phyloP scores from a whole-genome alignment of 2,329 filamentous ascomycete genomes.

The Fusarium coicis region DNA sequence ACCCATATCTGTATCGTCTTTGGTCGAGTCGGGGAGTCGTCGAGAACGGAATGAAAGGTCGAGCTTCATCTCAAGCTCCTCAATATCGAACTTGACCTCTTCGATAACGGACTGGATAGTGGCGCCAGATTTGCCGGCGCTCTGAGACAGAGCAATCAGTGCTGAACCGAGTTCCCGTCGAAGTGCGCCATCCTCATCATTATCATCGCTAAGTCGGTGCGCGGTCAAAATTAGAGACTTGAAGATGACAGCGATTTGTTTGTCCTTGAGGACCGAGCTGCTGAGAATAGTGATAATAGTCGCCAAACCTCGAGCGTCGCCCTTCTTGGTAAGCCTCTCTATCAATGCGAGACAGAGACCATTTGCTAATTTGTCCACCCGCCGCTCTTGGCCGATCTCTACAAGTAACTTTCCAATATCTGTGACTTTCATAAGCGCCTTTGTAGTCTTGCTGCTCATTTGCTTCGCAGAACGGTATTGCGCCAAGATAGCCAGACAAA shows the following conservation, averaged over 20 bases:
- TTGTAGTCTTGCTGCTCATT: conserved; percentile 76
- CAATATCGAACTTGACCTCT: conserved; percentile 76
- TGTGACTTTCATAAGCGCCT: conserved; percentile 72
- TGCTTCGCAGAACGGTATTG: conserved; percentile 79
- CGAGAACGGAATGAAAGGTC: conserved; percentile 73
- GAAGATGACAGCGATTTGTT: conserved; percentile 72
- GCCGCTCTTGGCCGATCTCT: conserved; percentile 71
- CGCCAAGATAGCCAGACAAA: conserved; percentile 83
- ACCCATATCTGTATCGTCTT: conserved; percentile 58
- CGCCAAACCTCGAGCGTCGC: conserved; percentile 65
- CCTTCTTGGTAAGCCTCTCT: conserved; percentile 69
- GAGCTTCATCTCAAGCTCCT: conserved; percentile 79
- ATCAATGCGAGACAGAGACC: conserved; percentile 75
- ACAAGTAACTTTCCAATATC: conserved; percentile 69
- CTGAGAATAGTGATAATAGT: conserved; percentile 71
- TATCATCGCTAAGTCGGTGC: conserved; percentile 65
- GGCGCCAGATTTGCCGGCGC: conserved; percentile 66
- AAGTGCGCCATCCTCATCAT: conserved; percentile 64
- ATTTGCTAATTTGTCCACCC: conserved; percentile 76
- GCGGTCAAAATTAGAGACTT: conserved; percentile 72
- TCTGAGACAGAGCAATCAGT: conserved; percentile 73
- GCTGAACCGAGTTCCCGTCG: conserved; percentile 73
- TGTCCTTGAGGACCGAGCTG: conserved; percentile 68
- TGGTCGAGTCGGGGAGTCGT: conserved; percentile 59
- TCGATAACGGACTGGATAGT: conserved; percentile 75